Evolutionary conservation across 2,329 filamentous ascomycete genomes (phyloP), one percentile per base, ranked within the genome.

Genomic region (Hypoxylon sp.): DNA sequence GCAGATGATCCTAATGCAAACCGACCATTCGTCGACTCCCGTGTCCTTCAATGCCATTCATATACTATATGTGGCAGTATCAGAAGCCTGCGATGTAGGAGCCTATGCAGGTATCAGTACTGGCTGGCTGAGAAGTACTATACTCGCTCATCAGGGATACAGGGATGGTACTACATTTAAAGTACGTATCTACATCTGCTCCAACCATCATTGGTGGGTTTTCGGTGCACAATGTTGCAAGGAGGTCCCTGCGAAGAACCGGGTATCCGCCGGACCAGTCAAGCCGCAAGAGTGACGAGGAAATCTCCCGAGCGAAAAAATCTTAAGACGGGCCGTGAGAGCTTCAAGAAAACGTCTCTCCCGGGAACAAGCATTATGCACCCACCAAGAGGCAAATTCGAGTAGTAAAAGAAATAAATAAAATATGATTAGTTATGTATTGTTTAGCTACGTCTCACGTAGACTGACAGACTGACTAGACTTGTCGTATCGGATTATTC

Each of bases 251-350:
- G 67, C 63, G 65, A 55, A 42, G 33, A 64, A 39, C 59, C 63
- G 64, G 63, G 63, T 70, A 70, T 51, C 71, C 71, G 69, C 70
- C 64, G 55, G 58, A 35, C 55, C 63, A 61, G 61, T 57, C 67
- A 73, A 69, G 72, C 72, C 72, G 70, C 66, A 66, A 71, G 62
- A 65, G 53, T 63, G 58, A 65, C 70, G 65, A 72, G 54, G 42
- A 51, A 56, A 47, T 5, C 51, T 69, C 63, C 63, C 59, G 63
- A 65, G 29, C 51, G 37, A 59, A 65, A 68, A 65, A 64, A 46
- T 26, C 19, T 31, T 51, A 24, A 60, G 53, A 68, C 70, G 56
- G 67, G 48, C 65, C 68, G 65, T 66, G 67, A 72, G 60, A 67
- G 58, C 70, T 70, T 72, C 65, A 70, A 66, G 63, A 58, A 55